phyloP scores from a whole-genome alignment of 768 basidiomycete species.

The Tulasnella sp. region DNA sequence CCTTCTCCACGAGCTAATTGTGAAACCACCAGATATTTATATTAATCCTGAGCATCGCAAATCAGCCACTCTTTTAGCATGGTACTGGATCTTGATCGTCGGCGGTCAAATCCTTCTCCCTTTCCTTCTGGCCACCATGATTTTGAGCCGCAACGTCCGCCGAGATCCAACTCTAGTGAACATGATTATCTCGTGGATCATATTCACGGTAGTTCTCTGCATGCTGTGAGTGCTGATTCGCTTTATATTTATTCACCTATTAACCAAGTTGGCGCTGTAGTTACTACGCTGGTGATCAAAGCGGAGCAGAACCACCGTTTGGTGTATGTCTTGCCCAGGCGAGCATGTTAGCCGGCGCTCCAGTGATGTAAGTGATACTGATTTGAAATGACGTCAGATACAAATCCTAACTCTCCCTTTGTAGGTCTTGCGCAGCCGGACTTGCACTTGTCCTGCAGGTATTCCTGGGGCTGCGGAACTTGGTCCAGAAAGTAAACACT shows the following conservation, averaged over 20 bases:
- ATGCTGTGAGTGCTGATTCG: constrained; percentile 1
- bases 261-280: not conserved
- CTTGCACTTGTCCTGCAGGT: constrained; percentile 12
- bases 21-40: not conserved
- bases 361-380: constrained; percentile 11
- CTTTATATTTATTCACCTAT: not conserved
- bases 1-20: not conserved
- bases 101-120: constrained; percentile 19
- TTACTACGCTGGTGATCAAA: constrained; percentile 10
- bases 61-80: not conserved
- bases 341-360: constrained; percentile 1
- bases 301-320: constrained; percentile 13
- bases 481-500: not conserved
- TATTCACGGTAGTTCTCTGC: constrained; percentile 13
- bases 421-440: constrained; percentile 10
- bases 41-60: not conserved
- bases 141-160: constrained; percentile 9
- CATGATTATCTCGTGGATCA: constrained; percentile 13
- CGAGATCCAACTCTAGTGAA: constrained; percentile 10
- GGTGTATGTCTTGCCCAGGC: constrained; percentile 14
- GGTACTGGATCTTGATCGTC: constrained; percentile 14
- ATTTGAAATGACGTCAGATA: not conserved
- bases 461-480: constrained; percentile 11
- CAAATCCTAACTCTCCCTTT: not conserved
- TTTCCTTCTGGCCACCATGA: constrained; percentile 9